Evolutionary conservation across 257 asterid genomes (phyloP), one percentile per base, ranked within the genome.

Genomic region (Plantago ovata): DNA sequence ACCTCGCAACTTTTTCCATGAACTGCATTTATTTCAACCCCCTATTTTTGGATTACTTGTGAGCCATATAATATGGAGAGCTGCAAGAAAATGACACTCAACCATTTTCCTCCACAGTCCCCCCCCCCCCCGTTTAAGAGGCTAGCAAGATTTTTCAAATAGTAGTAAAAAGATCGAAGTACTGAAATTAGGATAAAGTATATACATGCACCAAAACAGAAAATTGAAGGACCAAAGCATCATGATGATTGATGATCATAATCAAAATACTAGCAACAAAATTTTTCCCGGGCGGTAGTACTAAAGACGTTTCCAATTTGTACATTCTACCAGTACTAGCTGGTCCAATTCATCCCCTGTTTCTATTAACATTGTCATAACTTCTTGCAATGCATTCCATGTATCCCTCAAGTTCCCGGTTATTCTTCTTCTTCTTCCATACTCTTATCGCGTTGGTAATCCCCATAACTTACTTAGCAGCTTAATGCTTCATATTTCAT

Each of bases 361-460:
- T n/a, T 67, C 82, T 68, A 72, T 75, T 60, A 57, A 67, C 78
- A 39, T 60, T 15, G 23, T 38, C 50, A 39, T 11, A 56, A 13
- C 44, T 36, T 15, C 60, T 55, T 32, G 15, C 45, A 36, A n/a
- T 16, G n/a, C 40, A 48, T 16, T 48, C 2, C 56, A n/a, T 53
- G n/a, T 32, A 8, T 42, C 36, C 45, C 42, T 54, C 15, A 36
- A 36, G 13, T 19, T 54, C 45, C 60, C 32, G 22, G 28, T 54
- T 54, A 54, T 54, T 54, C 32, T 39, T 87, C 99, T 57, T 86
- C 97, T 50, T 50, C 56, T 28, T 50, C 56, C 28, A 50, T 50
- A 47, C 10, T 44, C 14, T 1, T 28, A 55, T 38, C 3, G 11
- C 49, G 22, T n/a, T n/a, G n/a, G 20, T 55, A 55, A 55, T 19